Percentiles rank a stretch among this genome's conserved stretches.
Evolutionary conservation across 352 stramenopile genomes (phyloP).

Genomic region (Phytophthora tubulina): DNA sequence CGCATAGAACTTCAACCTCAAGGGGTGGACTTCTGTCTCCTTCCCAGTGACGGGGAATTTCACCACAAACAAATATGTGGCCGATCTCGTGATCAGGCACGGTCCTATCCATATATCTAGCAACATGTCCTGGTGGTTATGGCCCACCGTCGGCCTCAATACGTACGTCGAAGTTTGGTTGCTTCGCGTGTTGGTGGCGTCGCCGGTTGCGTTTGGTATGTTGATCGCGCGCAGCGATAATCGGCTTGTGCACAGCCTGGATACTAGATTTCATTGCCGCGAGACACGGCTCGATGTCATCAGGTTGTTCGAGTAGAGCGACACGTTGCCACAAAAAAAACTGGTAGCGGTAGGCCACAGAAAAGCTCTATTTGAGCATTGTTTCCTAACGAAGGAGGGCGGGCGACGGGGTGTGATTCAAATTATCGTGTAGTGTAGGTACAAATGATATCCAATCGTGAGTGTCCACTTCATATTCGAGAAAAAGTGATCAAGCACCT

Average conservation of each 20-base stretch:
- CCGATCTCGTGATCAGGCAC: slow-evolving; percentile 26
- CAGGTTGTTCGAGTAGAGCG: slow-evolving; percentile 5
- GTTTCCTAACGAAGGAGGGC: slow-evolving; percentile 19
- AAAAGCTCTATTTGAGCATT: slow-evolving; percentile 36
- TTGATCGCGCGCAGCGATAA: neutral
- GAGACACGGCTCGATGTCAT: neutral
- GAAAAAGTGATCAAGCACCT: slow-evolving; percentile 36
- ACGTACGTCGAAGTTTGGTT: slow-evolving; percentile 39
- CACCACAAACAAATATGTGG: slow-evolving; percentile 35
- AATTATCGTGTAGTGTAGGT: slow-evolving; percentile 28
- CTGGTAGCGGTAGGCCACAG: slow-evolving; percentile 9
- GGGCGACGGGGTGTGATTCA: slow-evolving; percentile 48
- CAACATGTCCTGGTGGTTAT: slow-evolving; percentile 37
- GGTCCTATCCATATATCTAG: slow-evolving; percentile 44
- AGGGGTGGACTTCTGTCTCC: slow-evolving; percentile 35
- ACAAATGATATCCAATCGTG: slow-evolving; percentile 31
- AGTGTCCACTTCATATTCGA: slow-evolving; percentile 29
- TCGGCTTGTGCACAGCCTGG: neutral
- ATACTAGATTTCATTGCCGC: neutral
- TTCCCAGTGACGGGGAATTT: slow-evolving; percentile 4
- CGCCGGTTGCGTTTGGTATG: neutral
- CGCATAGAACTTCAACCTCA: slow-evolving; percentile 45
- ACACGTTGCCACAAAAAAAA: neutral
- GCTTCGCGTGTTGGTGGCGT: slow-evolving; percentile 1
- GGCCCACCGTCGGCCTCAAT: slow-evolving; percentile 37